Base-by-base conservation (phyloP, 2,329 filamentous ascomycete species). In the Diaporthe australafricana region DNA sequence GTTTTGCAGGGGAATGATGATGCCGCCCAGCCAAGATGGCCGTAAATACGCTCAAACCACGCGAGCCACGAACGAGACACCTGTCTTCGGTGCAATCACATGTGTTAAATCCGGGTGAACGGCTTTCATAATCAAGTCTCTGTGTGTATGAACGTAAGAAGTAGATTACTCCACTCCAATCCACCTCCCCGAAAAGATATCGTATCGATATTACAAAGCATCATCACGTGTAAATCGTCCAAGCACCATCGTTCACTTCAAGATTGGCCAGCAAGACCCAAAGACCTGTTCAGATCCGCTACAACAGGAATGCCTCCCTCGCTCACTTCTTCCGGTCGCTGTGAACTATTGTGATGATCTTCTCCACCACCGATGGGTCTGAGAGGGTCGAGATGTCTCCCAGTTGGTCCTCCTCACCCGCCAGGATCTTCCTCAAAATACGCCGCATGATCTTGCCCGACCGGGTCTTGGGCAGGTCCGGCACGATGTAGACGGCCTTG, bases 361-460 rank as follows among this genome's bases (percentile, higher is more conserved):
- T 96, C 60, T 93, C 91, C 32, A 99, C 96, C 30, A 98, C 92
- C 73, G 87, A 90, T 57, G 96, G 96, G 82, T 99, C 95, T 73
- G 94, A 96, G 67, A 98, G 89, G 92, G 96, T 98, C 25, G 93
- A 94, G 45, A 88, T 97, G 80, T 99, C 96, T 77, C 96, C 96
- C 68, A 99, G 87, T 84, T 97, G 95, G 82, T 99, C 96, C 84
- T 98, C 96, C 87, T 99, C 96, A 45, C 96, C 96, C 20, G 95
- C 95, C 77, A 99, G 84, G 79, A 99, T 97, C 94, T 99, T 99
- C 78, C 96, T 90, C 86, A 99, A 84, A 80, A 99, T 97, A 75
- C 96, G 92, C 75, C 96, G 90, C 96, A 99, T 99, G 80, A 99
- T 99, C 92, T 99, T 99, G 76, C 96, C 96, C 77, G 94, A 97